These are phyloP conservation scores for Hibiscus tridactylites DNA, from an alignment of 345 rosid genomes.

Conservation along the genomic window DNA sequence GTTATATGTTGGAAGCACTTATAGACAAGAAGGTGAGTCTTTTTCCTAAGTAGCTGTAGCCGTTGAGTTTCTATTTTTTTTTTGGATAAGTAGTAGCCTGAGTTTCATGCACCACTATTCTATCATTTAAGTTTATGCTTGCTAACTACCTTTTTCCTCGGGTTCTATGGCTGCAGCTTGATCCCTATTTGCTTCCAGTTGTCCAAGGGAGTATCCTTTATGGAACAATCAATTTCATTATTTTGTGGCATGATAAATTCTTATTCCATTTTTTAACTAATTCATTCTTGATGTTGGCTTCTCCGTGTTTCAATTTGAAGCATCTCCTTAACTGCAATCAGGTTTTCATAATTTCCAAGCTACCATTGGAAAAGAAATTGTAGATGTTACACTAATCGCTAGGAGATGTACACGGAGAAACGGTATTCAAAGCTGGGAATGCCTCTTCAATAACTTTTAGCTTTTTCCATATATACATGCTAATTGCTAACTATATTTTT, in stretches of 20 bases:
- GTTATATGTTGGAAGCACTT: conserved; percentile 83
- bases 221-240: conserved; percentile 9
- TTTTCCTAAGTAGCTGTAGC: conserved; percentile 11
- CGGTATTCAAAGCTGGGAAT: conserved; percentile 38
- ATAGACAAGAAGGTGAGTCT: conserved; percentile 77
- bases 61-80: neutral
- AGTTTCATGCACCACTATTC: conserved; percentile 4
- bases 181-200: conserved; percentile 83
- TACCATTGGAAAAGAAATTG: conserved; percentile 77
- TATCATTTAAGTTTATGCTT: conserved; percentile 10
- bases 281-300: neutral
- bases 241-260: conserved; percentile 8
- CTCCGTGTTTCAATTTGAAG: conserved; percentile 7
- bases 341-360: conserved; percentile 82
- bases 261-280: neutral
- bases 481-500: neutral
- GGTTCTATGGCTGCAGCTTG: conserved; percentile 54
- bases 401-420: conserved; percentile 96
- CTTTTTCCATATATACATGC: neutral
- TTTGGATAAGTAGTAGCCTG: neutral
- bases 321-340: conserved; percentile 50
- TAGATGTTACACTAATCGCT: conserved; percentile 74
- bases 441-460: neutral
- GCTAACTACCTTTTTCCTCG: conserved; percentile 10
- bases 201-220: conserved; percentile 97